These are phyloP conservation scores for Ceratocystis destructans DNA, from an alignment of 2,329 filamentous ascomycete genomes.

Conservation along the genomic window DNA sequence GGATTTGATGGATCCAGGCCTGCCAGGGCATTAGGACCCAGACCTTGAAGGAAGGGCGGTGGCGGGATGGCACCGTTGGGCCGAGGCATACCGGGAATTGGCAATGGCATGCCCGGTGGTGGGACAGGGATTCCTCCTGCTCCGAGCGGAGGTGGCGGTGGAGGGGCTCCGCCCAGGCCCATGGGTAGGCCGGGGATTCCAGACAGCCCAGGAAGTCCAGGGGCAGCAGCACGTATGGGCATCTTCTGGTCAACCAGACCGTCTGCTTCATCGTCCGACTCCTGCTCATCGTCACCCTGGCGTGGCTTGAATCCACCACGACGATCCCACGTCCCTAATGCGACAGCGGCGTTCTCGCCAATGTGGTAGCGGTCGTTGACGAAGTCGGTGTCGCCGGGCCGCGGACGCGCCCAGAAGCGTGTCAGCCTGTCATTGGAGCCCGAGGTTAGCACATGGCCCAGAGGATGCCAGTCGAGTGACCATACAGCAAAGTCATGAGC, in stretches of 20 bases:
- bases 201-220: slow-evolving; percentile 41
- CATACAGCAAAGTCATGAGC: slow-evolving; percentile 94
- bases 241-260: slow-evolving; percentile 84
- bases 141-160: not conserved
- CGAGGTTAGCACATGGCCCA: slow-evolving; percentile 88
- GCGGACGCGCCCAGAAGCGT: slow-evolving; percentile 84
- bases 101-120: slow-evolving; percentile 22
- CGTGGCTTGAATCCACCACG: slow-evolving; percentile 63
- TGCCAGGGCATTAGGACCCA: slow-evolving; percentile 36
- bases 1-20: slow-evolving; percentile 47
- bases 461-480: slow-evolving; percentile 95
- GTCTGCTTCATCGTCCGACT: slow-evolving; percentile 84
- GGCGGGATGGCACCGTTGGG: slow-evolving; percentile 37
- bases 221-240: slow-evolving; percentile 38
- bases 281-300: slow-evolving; percentile 86
- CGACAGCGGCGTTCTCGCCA: slow-evolving; percentile 79
- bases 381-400: slow-evolving; percentile 75
- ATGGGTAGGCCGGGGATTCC: slow-evolving; percentile 9
- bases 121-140: slow-evolving; percentile 17
- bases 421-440: slow-evolving; percentile 95
- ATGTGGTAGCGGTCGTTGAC: slow-evolving; percentile 91
- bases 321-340: slow-evolving; percentile 85
- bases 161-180: not conserved
- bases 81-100: slow-evolving; percentile 33
- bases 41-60: slow-evolving; percentile 40